phyloP scores from a whole-genome alignment of 495 filamentous ascomycete genomes.

The Penicillium coffeae region DNA sequence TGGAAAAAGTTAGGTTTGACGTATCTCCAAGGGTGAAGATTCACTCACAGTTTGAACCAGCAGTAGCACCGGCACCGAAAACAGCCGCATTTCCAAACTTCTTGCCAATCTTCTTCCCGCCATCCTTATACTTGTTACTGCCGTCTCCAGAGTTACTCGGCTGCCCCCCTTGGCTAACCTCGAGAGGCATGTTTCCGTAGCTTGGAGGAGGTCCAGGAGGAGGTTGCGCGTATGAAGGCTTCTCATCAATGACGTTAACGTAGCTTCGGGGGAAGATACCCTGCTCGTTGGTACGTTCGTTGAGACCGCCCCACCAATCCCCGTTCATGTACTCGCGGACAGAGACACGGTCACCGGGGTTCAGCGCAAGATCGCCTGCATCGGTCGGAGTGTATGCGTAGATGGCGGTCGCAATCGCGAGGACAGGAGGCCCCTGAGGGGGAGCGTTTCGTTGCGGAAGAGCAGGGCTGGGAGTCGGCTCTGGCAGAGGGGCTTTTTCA shows the following conservation, averaged over 20 bases:
- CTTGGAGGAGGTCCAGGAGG: constrained; percentile 26
- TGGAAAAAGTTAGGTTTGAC: background rate
- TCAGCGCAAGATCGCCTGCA: constrained; percentile 71
- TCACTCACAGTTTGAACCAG: constrained; percentile 61
- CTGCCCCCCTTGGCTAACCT: constrained; percentile 46
- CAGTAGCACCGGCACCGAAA: constrained; percentile 82
- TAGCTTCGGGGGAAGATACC: constrained; percentile 91
- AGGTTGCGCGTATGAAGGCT: constrained; percentile 21
- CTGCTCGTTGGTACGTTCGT: constrained; percentile 71
- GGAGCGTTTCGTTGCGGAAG: constrained; percentile 9
- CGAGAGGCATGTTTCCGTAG: constrained; percentile 53
- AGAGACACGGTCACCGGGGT: constrained; percentile 69
- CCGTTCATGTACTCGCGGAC: constrained; percentile 89
- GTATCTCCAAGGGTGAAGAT: background rate
- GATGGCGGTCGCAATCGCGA: constrained; percentile 72
- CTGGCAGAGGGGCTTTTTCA: constrained; percentile 51
- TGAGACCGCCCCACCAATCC: constrained; percentile 91
- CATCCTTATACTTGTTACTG: constrained; percentile 49
- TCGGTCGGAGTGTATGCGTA: constrained; percentile 79
- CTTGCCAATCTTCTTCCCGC: constrained; percentile 56
- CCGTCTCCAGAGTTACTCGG: constrained; percentile 23
- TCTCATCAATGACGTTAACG: constrained; percentile 59
- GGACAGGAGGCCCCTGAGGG: constrained; percentile 50
- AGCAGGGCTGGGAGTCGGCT: constrained; percentile 32
- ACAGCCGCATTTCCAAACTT: constrained; percentile 60